Evolutionary conservation across 2,329 filamentous ascomycete genomes (phyloP).

Genomic region (Hymenoscyphus occultus): DNA sequence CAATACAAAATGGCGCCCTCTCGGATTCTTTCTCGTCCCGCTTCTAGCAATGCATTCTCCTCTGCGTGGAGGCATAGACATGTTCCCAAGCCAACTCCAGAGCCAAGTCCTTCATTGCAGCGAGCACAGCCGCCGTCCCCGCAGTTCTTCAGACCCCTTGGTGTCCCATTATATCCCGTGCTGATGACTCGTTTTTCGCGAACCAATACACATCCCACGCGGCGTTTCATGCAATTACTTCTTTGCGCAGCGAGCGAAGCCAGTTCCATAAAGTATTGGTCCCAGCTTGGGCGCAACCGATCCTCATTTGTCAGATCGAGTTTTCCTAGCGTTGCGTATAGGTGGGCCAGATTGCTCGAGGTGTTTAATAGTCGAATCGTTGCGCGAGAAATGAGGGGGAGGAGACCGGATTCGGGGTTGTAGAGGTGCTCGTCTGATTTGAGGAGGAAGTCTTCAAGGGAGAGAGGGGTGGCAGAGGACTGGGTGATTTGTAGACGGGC

Average conservation of each 20-base stretch:
- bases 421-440: constrained; percentile 75
- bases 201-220: constrained; percentile 92
- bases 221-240: constrained; percentile 96
- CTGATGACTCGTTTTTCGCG: constrained; percentile 82
- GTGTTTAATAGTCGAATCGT: constrained; percentile 86
- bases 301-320: constrained; percentile 76
- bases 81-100: constrained; percentile 73
- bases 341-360: constrained; percentile 64
- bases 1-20: constrained; percentile 85
- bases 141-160: constrained; percentile 83
- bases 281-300: constrained; percentile 86
- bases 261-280: constrained; percentile 98
- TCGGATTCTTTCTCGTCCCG: constrained; percentile 83
- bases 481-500: constrained; percentile 42
- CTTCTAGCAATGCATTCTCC: constrained; percentile 94
- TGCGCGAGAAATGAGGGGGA: constrained; percentile 75
- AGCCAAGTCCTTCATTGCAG: constrained; percentile 73
- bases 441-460: constrained; percentile 54
- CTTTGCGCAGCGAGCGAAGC: constrained; percentile 85
- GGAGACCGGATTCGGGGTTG: constrained; percentile 59
- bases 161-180: constrained; percentile 98
- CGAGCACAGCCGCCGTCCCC: constrained; percentile 85
- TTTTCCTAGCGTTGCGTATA: constrained; percentile 69
- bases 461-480: constrained; percentile 25
- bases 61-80: constrained; percentile 98